Conservation (phyloP, 805 yeast species). For the Saccharomycopsis fodiens region DNA sequence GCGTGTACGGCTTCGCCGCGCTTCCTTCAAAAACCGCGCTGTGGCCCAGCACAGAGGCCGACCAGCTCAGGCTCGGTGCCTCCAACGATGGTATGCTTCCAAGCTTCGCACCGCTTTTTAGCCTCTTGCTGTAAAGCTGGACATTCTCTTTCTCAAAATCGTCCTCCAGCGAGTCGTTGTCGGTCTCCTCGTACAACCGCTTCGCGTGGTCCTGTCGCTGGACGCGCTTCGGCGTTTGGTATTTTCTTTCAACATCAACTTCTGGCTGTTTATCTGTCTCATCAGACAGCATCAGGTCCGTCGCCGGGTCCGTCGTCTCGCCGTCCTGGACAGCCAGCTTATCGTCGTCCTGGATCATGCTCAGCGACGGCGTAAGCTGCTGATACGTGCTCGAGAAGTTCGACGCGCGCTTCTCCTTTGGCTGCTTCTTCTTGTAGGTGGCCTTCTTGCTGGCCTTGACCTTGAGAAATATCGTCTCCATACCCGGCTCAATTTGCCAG, state of each 20-base stretch:
- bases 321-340: not conserved
- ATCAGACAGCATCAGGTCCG: constrained; percentile 17
- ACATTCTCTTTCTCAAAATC: constrained; percentile 19
- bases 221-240: not conserved
- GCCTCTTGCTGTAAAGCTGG: constrained; percentile 21
- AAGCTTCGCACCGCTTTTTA: constrained; percentile 22
- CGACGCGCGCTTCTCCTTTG: not conserved
- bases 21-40: constrained; percentile 26
- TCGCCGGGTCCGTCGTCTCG: constrained; percentile 7
- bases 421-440: not conserved
- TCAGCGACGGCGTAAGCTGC: constrained; percentile 18
- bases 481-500: constrained; percentile 85
- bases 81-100: constrained; percentile 29
- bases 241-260: not conserved
- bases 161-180: constrained; percentile 17
- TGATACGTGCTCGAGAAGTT: constrained; percentile 15
- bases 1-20: constrained; percentile 37
- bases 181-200: constrained; percentile 12
- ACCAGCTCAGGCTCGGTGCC: constrained; percentile 35
- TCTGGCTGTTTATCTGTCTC: constrained; percentile 12
- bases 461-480: constrained; percentile 71
- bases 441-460: constrained; percentile 41
- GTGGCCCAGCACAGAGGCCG: constrained; percentile 35
- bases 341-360: constrained; percentile 19
- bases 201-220: constrained; percentile 7